Conservation (phyloP, 768 basidiomycete species). For the Cystobasidium ongulense region DNA sequence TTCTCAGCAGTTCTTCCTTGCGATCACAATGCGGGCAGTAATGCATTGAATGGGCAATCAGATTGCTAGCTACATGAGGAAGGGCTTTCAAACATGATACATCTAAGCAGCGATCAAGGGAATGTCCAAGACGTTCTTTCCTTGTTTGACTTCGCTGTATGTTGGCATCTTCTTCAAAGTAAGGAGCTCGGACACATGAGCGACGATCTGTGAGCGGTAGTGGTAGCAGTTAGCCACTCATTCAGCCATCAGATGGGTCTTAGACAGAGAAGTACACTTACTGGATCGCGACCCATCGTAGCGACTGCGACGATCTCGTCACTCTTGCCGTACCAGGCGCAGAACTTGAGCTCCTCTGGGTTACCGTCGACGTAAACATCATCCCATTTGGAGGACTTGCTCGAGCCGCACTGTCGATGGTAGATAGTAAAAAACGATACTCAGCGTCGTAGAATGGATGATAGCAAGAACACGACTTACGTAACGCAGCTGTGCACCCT, state of each 20-base stretch:
- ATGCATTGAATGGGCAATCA: neutral
- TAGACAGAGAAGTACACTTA: no score
- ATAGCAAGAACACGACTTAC: slow-evolving; percentile 40
- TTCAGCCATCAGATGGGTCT: no score
- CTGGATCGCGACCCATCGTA: slow-evolving; percentile 30
- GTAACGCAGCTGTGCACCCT: slow-evolving; percentile 80
- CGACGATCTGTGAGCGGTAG: slow-evolving; percentile 52
- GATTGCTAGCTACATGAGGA: neutral
- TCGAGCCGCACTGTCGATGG: slow-evolving; percentile 53
- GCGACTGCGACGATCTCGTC: slow-evolving; percentile 38
- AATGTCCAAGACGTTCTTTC: slow-evolving; percentile 46
- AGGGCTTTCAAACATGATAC: neutral
- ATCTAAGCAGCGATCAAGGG: slow-evolving; percentile 10
- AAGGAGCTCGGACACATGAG: slow-evolving; percentile 68
- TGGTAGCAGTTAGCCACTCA: neutral
- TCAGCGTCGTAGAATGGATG: neutral
- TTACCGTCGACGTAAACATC: slow-evolving; percentile 71
- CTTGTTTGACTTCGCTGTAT: slow-evolving; percentile 61
- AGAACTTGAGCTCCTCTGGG: slow-evolving; percentile 71
- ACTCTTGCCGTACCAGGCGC: slow-evolving; percentile 62
- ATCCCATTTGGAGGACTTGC: slow-evolving; percentile 55
- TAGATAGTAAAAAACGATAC: neutral
- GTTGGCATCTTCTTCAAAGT: slow-evolving; percentile 72
- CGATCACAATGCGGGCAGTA: neutral
- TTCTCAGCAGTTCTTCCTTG: no score